These are phyloP conservation scores for Aspergillus egyptiacus DNA, from an alignment of 495 filamentous ascomycete species.

Conservation along the genomic window DNA sequence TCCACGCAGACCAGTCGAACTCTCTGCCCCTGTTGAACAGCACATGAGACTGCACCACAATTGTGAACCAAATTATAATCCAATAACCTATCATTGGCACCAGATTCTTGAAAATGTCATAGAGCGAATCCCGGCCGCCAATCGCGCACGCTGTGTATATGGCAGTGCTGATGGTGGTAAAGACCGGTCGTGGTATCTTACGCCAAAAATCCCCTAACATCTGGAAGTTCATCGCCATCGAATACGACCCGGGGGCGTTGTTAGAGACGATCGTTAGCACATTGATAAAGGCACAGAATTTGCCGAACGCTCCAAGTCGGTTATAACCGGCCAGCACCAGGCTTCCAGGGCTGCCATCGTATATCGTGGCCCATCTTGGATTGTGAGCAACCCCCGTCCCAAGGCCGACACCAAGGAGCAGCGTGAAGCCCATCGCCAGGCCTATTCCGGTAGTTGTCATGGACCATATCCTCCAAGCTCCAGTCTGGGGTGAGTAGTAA, in stretches of 20 bases:
- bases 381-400: slow-evolving; percentile 52
- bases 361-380: slow-evolving; percentile 47
- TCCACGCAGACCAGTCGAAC: slow-evolving; percentile 47
- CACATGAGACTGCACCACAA: slow-evolving; percentile 41
- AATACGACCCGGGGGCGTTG: slow-evolving; percentile 63
- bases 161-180: slow-evolving; percentile 39
- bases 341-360: slow-evolving; percentile 54
- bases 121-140: slow-evolving; percentile 44
- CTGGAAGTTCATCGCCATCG: slow-evolving; percentile 69
- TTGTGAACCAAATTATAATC: slow-evolving; percentile 41
- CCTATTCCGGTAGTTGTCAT: slow-evolving; percentile 46
- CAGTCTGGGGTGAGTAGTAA: slow-evolving; percentile 48
- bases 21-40: slow-evolving; percentile 31
- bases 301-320: slow-evolving; percentile 59
- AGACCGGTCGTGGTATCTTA: slow-evolving; percentile 64
- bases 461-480: slow-evolving; percentile 38
- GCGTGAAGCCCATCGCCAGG: slow-evolving; percentile 49
- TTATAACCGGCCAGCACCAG: slow-evolving; percentile 60
- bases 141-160: slow-evolving; percentile 44
- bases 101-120: slow-evolving; percentile 44
- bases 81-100: slow-evolving; percentile 48
- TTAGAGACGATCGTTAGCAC: slow-evolving; percentile 65
- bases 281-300: slow-evolving; percentile 62
- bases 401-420: slow-evolving; percentile 67
- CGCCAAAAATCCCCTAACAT: slow-evolving; percentile 57